Percentiles rank a stretch among this genome's conserved stretches.
Evolutionary conservation across 495 filamentous ascomycete genomes (phyloP).

Genomic region (Annulohypoxylon moriforme): DNA sequence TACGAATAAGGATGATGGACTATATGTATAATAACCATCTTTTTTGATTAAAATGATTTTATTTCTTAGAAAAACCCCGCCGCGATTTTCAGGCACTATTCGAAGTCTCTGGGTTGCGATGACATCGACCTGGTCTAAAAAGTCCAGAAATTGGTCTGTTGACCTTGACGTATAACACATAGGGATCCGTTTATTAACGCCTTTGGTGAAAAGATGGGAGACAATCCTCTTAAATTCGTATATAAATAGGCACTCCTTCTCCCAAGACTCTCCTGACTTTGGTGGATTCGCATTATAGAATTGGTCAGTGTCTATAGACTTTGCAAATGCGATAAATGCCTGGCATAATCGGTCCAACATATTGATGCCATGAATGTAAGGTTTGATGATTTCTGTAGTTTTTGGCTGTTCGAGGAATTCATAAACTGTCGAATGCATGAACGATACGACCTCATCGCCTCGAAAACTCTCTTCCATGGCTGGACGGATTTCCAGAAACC

Average conservation of each 20-base stretch:
- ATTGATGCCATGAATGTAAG: neutral
- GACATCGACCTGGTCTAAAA: neutral
- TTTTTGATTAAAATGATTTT: no score
- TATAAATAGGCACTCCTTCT: neutral
- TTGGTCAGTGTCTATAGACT: slow-evolving; percentile 5
- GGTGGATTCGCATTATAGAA: neutral
- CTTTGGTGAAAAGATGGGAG: no score
- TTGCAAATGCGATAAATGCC: slow-evolving; percentile 20
- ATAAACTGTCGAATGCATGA: slow-evolving; percentile 13
- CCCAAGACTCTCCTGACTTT: no score
- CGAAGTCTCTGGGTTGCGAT: neutral
- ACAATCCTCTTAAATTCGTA: neutral
- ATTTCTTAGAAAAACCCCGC: no score
- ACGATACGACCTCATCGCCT: slow-evolving; percentile 5
- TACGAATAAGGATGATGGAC: no score
- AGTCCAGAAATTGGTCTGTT: neutral
- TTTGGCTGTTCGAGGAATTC: slow-evolving; percentile 8
- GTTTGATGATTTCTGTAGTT: neutral
- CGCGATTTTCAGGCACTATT: neutral
- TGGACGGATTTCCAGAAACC: slow-evolving; percentile 22
- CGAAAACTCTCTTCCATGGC: neutral
- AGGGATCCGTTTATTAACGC: no score
- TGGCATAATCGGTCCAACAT: neutral
- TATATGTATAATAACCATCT: no score
- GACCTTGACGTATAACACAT: neutral